These are phyloP conservation scores for Sugiyamaella smithiae DNA, from an alignment of 805 yeast genomes.

Conservation along the genomic window DNA sequence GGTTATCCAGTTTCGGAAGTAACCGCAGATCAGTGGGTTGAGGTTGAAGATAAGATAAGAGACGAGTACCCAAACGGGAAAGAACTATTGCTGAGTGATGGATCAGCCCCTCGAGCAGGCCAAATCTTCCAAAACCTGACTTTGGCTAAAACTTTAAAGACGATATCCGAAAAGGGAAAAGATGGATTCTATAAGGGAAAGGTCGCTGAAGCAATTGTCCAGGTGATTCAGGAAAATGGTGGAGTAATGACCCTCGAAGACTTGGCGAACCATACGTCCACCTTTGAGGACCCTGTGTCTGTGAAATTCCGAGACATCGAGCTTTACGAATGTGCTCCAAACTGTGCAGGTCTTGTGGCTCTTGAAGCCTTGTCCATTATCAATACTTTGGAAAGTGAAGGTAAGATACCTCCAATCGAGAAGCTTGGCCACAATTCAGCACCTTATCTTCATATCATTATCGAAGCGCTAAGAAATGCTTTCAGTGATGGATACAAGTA, in stretches of 20 bases:
- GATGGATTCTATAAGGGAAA: slow-evolving; percentile 65
- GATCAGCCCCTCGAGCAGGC: slow-evolving; percentile 55
- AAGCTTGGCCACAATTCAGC: slow-evolving; percentile 55
- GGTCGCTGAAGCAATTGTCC: slow-evolving; percentile 60
- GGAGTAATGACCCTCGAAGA: slow-evolving; percentile 57
- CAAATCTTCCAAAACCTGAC: slow-evolving; percentile 50
- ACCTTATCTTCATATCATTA: slow-evolving; percentile 62
- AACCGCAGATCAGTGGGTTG: slow-evolving; percentile 49
- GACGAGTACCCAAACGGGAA: slow-evolving; percentile 33
- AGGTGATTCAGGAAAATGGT: slow-evolving; percentile 50
- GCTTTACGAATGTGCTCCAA: slow-evolving; percentile 81
- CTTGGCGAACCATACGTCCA: slow-evolving; percentile 53
- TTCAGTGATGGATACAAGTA: slow-evolving; percentile 72
- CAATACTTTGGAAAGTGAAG: slow-evolving; percentile 47
- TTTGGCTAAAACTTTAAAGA: slow-evolving; percentile 51
- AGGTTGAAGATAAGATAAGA: slow-evolving; percentile 39
- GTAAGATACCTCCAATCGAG: slow-evolving; percentile 38
- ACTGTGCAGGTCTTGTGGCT: slow-evolving; percentile 76
- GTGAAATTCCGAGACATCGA: slow-evolving; percentile 44
- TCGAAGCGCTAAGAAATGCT: slow-evolving; percentile 64
- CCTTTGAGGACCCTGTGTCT: slow-evolving; percentile 63
- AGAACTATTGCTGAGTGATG: slow-evolving; percentile 33
- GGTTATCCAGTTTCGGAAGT: slow-evolving; percentile 65
- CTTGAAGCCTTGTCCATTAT: slow-evolving; percentile 64
- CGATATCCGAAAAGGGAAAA: slow-evolving; percentile 54